Evolutionary conservation across 1,284 basidiomycete species (phyloP).

Genomic region (Rhodotorula sp.): DNA sequence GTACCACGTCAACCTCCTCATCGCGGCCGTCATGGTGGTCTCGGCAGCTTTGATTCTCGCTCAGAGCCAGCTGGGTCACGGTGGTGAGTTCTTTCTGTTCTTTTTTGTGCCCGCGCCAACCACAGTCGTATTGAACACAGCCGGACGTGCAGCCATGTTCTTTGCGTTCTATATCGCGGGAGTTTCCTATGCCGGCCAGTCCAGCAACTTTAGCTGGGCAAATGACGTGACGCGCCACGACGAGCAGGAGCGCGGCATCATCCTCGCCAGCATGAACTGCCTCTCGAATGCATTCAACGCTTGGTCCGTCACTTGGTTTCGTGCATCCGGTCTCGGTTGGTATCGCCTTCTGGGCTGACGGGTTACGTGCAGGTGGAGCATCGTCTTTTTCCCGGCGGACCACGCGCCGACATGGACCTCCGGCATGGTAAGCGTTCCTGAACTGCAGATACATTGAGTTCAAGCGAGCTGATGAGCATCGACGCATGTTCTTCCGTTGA

Average conservation of each 20-base stretch:
- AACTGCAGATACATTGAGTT: too few relatives aligned
- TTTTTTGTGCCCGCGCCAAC: neutral
- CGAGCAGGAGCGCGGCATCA: constrained; percentile 46
- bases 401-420: constrained; percentile 42
- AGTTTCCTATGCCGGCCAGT: constrained; percentile 45
- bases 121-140: too few relatives aligned
- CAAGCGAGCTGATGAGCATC: neutral
- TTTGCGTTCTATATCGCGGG: constrained; percentile 45
- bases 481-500: too few relatives aligned
- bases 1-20: constrained; percentile 66
- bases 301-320: neutral
- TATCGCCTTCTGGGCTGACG: neutral
- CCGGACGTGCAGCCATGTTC: constrained; percentile 8
- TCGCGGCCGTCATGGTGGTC: constrained; percentile 59
- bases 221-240: constrained; percentile 44
- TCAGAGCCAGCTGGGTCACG: neutral
- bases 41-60: constrained; percentile 58
- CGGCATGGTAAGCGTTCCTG: constrained; percentile 38
- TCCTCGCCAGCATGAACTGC: constrained; percentile 39
- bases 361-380: constrained; percentile 41
- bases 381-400: constrained; percentile 44
- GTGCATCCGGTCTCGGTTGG: neutral
- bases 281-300: constrained; percentile 39
- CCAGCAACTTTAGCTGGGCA: constrained; percentile 39
- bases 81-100: neutral